A percentile compares a stretch with the other conserved stretches of the same genome.
Evolutionary conservation across 345 rosid species (phyloP).

Genomic region (Populus deltoides): DNA sequence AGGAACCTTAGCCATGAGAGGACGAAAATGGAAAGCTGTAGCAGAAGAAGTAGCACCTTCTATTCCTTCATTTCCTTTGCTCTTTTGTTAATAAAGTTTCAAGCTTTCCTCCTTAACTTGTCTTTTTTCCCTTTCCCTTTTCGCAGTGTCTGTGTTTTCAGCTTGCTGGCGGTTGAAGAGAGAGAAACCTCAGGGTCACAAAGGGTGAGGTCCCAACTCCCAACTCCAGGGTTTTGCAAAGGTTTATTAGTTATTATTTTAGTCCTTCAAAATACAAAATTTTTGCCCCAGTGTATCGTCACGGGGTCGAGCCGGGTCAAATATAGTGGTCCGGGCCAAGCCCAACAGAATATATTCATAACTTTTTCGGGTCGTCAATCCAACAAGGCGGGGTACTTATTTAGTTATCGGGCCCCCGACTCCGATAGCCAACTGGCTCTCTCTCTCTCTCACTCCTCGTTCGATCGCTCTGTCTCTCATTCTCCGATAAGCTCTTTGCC

Average conservation of each 20-base stretch:
- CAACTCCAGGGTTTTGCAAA: not conserved
- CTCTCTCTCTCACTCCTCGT: too few species aligned
- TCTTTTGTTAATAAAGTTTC: not conserved
- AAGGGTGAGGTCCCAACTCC: not conserved
- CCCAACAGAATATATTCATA: not conserved
- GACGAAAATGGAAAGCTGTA: constrained; percentile 34
- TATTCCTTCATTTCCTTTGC: not conserved
- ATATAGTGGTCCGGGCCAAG: not conserved
- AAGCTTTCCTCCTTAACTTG: not conserved
- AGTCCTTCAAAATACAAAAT: not conserved
- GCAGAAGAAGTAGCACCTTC: constrained; percentile 6
- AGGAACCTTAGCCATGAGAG: constrained; percentile 51
- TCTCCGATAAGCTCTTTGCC: not conserved
- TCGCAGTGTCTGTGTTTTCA: not conserved
- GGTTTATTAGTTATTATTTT: not conserved
- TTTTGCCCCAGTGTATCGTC: not conserved
- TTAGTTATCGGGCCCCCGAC: not conserved
- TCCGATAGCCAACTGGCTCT: too few species aligned
- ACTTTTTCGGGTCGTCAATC: not conserved
- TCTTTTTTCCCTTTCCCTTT: not conserved
- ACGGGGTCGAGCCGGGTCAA: not conserved
- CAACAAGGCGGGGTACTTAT: not conserved
- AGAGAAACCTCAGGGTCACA: not conserved
- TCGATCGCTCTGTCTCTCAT: not conserved
- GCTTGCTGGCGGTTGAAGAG: not conserved